Conservation (phyloP, 78 protist species). For the Dictyostelium brefeldianum region DNA sequence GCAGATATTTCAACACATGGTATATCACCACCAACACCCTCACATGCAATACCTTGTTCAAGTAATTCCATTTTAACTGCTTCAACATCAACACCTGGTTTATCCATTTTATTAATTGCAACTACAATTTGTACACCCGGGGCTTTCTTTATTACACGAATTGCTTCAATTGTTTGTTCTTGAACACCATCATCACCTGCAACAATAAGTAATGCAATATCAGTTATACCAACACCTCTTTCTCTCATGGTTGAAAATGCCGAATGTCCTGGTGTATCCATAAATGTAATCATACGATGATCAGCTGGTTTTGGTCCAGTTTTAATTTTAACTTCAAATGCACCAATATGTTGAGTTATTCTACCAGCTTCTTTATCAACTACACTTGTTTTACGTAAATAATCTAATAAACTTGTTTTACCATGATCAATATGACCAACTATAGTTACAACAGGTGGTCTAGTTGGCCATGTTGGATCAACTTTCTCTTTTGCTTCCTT, state of each 20-base stretch:
- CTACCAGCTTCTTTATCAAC: conserved; percentile 96
- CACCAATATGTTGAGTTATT: conserved; percentile 96
- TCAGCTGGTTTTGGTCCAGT: conserved; percentile 32
- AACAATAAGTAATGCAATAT: conserved; percentile 92
- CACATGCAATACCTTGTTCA: conserved; percentile 84
- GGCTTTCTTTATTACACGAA: conserved; percentile 64
- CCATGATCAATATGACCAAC: conserved; percentile 99
- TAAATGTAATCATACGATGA: conserved; percentile 81
- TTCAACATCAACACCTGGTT: conserved; percentile 53
- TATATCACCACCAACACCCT: conserved; percentile 91
- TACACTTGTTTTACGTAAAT: conserved; percentile 81
- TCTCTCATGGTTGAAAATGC: conserved; percentile 93
- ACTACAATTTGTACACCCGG: conserved; percentile 87
- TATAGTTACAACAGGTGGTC: conserved; percentile 94
- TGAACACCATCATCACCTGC: conserved; percentile 95
- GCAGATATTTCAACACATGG: conserved; percentile 87
- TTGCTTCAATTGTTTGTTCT: conserved; percentile 93
- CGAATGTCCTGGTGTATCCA: conserved; percentile 98
- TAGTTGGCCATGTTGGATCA: conserved; percentile 12
- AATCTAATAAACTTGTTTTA: conserved; percentile 95
- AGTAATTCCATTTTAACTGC: conserved; percentile 61
- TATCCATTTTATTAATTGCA: conserved; percentile 95
- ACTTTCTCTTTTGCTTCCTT: not conserved
- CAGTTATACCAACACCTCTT: conserved; percentile 93
- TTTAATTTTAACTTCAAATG: conserved; percentile 68